Evolutionary conservation across 2,329 filamentous ascomycete species (phyloP), one percentile per base, ranked within the genome.

Genomic region (Claviceps sp.): DNA sequence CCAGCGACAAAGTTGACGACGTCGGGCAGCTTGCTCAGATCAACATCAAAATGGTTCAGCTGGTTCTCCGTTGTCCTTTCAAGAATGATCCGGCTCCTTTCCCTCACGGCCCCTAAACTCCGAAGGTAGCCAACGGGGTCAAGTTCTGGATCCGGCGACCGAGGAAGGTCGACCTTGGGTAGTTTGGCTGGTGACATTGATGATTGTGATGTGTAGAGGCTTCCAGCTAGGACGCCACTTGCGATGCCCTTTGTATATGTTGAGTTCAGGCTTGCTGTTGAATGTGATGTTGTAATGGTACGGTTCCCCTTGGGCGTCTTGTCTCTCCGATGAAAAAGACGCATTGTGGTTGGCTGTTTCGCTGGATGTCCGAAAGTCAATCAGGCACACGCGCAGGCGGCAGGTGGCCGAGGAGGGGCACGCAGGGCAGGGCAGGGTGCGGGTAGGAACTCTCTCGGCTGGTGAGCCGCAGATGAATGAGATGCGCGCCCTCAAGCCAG

Each of bases 71-170:
- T 75, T 9, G 89, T 88, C 72, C 86, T 90, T 56, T 87, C 79
- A 55, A 87, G 76, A 50, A 95, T 75, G 58, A 91, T 71, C 60
- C 72, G 79, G 63, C 80, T 85, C 56, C 89, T 74, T 62, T 96
- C 89, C 56, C 93, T 79, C 26, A 98, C 89, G 30, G 93, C 82
- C 62, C 88, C 82, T 62, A 97, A 81, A 70, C 89, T 96, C 64
- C 87, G 82, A 62, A 98, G 78, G 69, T 97, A 97, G 55, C 84
- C 90, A 24, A 86, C 88, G 20, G 91, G 90, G 65, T 97, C 89
- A 59, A 91, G 75, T 56, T 84, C 78, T 61, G 91, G 90, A 69
- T 97, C 90, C 30, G 91, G 90, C 16, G 89, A 82, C 62, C 82
- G 84, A 48, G 91, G 87, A 47, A 97, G 78, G 57, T 89, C 80